Evolutionary conservation across 148 eudicot species (phyloP), one percentile per base, ranked within the genome.

Genomic region (Rhododendron molle): DNA sequence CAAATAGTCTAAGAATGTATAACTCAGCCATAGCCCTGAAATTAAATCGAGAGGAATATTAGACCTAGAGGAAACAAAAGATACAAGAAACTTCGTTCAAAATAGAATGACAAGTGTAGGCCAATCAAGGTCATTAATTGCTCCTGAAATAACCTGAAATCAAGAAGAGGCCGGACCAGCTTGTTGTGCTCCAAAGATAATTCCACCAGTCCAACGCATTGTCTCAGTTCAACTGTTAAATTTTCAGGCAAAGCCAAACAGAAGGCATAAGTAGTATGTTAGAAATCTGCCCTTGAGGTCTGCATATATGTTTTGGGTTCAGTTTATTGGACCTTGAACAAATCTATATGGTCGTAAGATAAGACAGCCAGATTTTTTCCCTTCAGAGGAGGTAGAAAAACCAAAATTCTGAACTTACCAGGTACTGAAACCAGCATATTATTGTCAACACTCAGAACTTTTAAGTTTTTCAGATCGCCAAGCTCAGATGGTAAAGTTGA

Each of bases 101-200:
- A 12, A 77, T 12, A 56, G 40, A 46, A n/a, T 8, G 26, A 6
- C 26, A 62, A 77, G 16, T 28, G 36, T 32, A 83, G 81, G 15
- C 34, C 62, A 77, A 85, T 79, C 44, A 85, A 84, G 62, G 62
- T 13, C 54, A 71, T 62, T 74, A 10, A 87, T 40, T 47, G 72
- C 49, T 86, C 69, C 81, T 21, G 52, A 83, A 88, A 84, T 83
- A 89, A 97, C 98, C 99, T 97, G 96, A 97, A 96, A 90, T 97
- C 98, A 83, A 97, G 93, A 82, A 97, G 91, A 83, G 99, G 99
- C 32, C 98, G 94, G 83, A 97, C 89, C 84, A 97, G 94, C 91
- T 94, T 97, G 94, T 97, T 97, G 92, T 97, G 96, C 88, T 97
- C 99, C 93, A 97, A 88, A 54, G 99, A 95, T 69, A 97, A 92